Percentiles rank a stretch among this genome's conserved stretches.
These are phyloP conservation scores for Amanita fuliginea DNA, from an alignment of 768 basidiomycete species.

Conservation along the genomic window DNA sequence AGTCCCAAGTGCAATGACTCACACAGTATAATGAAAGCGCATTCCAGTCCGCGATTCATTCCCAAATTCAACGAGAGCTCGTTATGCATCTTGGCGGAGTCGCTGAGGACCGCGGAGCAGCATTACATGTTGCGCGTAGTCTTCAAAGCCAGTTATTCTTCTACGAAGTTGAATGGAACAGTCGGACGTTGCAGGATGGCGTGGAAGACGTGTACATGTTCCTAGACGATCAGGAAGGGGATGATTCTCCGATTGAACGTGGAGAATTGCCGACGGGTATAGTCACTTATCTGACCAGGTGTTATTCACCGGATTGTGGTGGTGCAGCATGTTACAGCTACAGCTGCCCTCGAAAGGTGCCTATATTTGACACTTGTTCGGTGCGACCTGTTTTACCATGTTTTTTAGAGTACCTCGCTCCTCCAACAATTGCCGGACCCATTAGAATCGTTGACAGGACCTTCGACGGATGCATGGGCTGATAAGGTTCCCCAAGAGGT, in stretches of 20 bases:
- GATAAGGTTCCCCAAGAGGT: slow-evolving; percentile 31
- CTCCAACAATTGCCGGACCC: slow-evolving; percentile 15
- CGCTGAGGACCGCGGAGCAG: slow-evolving; percentile 70
- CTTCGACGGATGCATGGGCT: slow-evolving; percentile 32
- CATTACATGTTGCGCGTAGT: slow-evolving; percentile 81
- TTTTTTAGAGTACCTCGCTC: slow-evolving; percentile 21
- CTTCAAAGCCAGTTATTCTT: slow-evolving; percentile 91
- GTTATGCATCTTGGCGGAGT: slow-evolving; percentile 64
- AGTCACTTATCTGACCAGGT: slow-evolving; percentile 80
- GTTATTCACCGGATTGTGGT: slow-evolving; percentile 80
- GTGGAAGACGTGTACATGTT: slow-evolving; percentile 95
- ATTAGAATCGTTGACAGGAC: slow-evolving; percentile 20
- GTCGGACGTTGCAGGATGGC: slow-evolving; percentile 68
- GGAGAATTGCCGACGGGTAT: slow-evolving; percentile 81
- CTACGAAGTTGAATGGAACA: slow-evolving; percentile 94
- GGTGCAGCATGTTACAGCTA: slow-evolving; percentile 75
- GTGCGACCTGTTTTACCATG: background rate
- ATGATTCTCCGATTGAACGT: slow-evolving; percentile 45
- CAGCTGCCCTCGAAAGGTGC: slow-evolving; percentile 64
- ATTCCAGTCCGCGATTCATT: slow-evolving; percentile 74
- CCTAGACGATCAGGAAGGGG: slow-evolving; percentile 67
- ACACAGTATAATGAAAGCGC: background rate
- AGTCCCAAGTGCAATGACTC: slow-evolving; percentile 15
- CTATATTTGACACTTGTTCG: slow-evolving; percentile 4
- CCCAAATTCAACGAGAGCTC: slow-evolving; percentile 76